Evolutionary conservation across 768 basidiomycete species (phyloP), one percentile per base, ranked within the genome.

Genomic region (Psilocybe tampanensis): DNA sequence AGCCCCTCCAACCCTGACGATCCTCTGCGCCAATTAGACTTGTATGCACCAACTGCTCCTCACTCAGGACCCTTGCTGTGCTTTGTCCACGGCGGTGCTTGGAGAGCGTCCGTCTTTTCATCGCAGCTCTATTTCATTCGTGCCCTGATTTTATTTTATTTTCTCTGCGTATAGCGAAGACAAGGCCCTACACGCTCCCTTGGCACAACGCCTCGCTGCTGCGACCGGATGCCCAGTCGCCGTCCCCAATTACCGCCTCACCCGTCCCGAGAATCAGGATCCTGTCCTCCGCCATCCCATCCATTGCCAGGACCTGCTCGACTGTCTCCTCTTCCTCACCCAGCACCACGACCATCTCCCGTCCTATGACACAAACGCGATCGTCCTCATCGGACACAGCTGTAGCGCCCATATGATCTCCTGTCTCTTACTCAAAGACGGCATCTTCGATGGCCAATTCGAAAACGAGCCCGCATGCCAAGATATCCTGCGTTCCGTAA

Each of bases 81-180:
- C 64, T 93, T 92, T 64, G 74, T 93, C 24, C 92, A 92, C 62
- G 92, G 92, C 26, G 92, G 92, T 32, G 92, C 92, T 21, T 94
- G 92, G 92, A 76, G 84, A 64, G 69, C 84, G 91, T 91, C 66
- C 76, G 88, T 60, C 32, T 5, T 29, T 9, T 29, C 9, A 29
- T 29, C n/a, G n/a, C n/a, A n/a, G 29, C 4, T 29, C 29, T 5
- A 5, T 4, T 5, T 29, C 29, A 5, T 29, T 29, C 15, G 66
- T 48, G 2, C 54, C 58, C 47, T 36, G 54, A 52, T 48, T 57
- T 8, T 41, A n/a, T 6, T 24, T 23, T 41, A 41, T 4, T 48
- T 47, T 52, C 18, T 48, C 18, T 34, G 17, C 57, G 26, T 43
- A 53, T 45, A 92, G 90, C 44, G 90, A 90, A 62, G 90, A 92